phyloP scores from a whole-genome alignment of 2,329 filamentous ascomycete species.

The Colletotrichum spaethianum region DNA sequence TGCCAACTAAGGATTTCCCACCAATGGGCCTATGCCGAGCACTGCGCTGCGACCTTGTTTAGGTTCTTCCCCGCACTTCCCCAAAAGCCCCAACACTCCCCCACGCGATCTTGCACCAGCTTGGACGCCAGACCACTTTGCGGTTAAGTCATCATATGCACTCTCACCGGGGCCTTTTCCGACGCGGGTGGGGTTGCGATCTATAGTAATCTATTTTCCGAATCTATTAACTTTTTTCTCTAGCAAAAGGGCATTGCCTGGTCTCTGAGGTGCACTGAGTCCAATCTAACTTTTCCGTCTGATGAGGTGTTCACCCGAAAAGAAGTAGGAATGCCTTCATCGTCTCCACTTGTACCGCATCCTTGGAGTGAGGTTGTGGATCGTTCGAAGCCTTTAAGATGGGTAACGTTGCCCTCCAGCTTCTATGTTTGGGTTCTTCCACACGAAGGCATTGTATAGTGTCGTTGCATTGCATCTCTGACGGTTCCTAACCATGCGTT shows the following conservation, averaged over 20 bases:
- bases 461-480: slow-evolving; percentile 34
- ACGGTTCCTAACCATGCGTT: slow-evolving; percentile 14
- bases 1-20: slow-evolving; percentile 26
- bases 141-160: slow-evolving; percentile 2
- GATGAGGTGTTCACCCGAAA: slow-evolving; percentile 28
- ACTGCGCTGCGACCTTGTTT: slow-evolving; percentile 24
- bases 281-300: slow-evolving; percentile 35
- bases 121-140: slow-evolving; percentile 24
- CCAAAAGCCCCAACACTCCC: slow-evolving; percentile 10
- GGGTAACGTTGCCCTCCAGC: not conserved
- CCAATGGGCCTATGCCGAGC: slow-evolving; percentile 31
- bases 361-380: not conserved
- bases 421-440: not conserved
- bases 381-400: slow-evolving; percentile 26
- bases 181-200: slow-evolving; percentile 11
- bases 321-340: slow-evolving; percentile 37
- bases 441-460: slow-evolving; percentile 5
- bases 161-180: slow-evolving; percentile 13
- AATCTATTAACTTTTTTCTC: slow-evolving; percentile 1
- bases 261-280: slow-evolving; percentile 5
- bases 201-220: slow-evolving; percentile 19
- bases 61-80: slow-evolving; percentile 36
- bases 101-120: slow-evolving; percentile 30
- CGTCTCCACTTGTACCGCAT: slow-evolving; percentile 18
- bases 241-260: not conserved